Percentiles rank a stretch among this genome's conserved stretches.
These are phyloP conservation scores for Neofusicoccum umdonicola DNA, from an alignment of 2,329 filamentous ascomycete species.

Conservation along the genomic window DNA sequence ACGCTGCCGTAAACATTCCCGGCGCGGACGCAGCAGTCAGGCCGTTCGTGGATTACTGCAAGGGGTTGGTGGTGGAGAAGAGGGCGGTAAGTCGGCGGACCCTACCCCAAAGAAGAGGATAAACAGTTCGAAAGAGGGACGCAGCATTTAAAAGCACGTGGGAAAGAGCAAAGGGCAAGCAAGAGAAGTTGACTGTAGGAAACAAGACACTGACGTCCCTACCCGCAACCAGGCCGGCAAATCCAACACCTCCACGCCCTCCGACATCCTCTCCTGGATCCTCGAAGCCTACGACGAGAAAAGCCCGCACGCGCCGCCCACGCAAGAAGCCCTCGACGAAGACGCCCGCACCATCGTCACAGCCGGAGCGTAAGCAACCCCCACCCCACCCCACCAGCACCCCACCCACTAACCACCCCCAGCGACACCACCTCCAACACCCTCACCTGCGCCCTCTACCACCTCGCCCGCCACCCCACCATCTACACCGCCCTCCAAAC, in stretches of 20 bases:
- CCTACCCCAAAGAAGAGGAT: too few relatives aligned
- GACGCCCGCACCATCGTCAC: constrained; percentile 25
- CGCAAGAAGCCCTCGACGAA: background rate
- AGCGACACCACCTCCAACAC: constrained; percentile 13
- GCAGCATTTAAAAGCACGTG: background rate
- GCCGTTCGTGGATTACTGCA: constrained; percentile 2
- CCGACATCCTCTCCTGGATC: constrained; percentile 1
- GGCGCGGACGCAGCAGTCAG: background rate
- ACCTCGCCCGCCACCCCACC: constrained; percentile 27
- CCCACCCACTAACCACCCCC: background rate
- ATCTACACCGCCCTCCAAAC: constrained; percentile 29
- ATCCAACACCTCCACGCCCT: background rate
- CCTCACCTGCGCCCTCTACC: constrained; percentile 29
- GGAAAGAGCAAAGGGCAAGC: background rate
- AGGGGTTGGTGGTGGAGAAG: constrained; percentile 11
- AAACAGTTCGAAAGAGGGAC: too few relatives aligned
- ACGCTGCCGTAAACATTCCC: background rate
- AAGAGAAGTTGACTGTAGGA: background rate
- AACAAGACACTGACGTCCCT: background rate
- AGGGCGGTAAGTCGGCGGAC: background rate
- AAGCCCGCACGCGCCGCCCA: background rate
- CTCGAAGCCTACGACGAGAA: background rate
- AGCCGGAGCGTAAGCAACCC: constrained; percentile 24
- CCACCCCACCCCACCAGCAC: background rate
- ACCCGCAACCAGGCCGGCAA: background rate